A percentile compares a stretch with the other conserved stretches of the same genome.
phyloP scores from a whole-genome alignment of 192 early-diverging fungal species.

The Kickxella alabastrina region DNA sequence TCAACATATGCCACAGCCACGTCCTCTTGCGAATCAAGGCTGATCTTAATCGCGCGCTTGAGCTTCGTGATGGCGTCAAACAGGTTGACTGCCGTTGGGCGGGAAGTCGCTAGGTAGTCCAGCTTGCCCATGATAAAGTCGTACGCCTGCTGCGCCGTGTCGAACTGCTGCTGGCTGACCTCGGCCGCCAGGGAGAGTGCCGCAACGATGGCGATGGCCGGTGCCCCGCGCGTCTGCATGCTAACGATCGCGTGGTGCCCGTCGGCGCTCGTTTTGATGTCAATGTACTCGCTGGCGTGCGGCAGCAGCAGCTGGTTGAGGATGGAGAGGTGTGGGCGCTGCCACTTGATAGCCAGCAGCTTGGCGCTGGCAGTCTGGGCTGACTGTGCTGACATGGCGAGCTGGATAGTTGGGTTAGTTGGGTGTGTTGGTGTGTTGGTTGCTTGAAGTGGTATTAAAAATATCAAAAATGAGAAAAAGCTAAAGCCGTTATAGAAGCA shows the following conservation, averaged over 20 bases:
- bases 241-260: conserved; percentile 86
- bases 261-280: conserved; percentile 56
- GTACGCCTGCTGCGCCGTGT: conserved; percentile 39
- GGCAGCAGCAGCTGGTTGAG: conserved; percentile 92
- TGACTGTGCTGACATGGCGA: too few species aligned
- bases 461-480: background rate
- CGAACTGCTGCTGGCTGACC: conserved; percentile 11
- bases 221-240: conserved; percentile 92
- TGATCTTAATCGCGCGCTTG: conserved; percentile 3
- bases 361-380: conserved; percentile 5
- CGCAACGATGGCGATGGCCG: conserved; percentile 97
- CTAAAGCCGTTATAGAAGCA: too few species aligned
- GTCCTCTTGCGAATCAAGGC: conserved; percentile 12
- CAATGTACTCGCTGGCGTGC: conserved; percentile 74
- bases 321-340: conserved; percentile 60
- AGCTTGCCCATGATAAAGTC: conserved; percentile 58
- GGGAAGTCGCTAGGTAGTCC: conserved; percentile 80
- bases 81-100: conserved; percentile 95
- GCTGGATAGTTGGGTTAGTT: too few species aligned
- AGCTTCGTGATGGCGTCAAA: conserved; percentile 74
- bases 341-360: conserved; percentile 45
- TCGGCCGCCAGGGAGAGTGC: conserved; percentile 87
- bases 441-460: background rate
- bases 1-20: conserved; percentile 64
- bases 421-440: too few species aligned